Conservation (phyloP, 257 asterid species). For the Solanum dulcamara region DNA sequence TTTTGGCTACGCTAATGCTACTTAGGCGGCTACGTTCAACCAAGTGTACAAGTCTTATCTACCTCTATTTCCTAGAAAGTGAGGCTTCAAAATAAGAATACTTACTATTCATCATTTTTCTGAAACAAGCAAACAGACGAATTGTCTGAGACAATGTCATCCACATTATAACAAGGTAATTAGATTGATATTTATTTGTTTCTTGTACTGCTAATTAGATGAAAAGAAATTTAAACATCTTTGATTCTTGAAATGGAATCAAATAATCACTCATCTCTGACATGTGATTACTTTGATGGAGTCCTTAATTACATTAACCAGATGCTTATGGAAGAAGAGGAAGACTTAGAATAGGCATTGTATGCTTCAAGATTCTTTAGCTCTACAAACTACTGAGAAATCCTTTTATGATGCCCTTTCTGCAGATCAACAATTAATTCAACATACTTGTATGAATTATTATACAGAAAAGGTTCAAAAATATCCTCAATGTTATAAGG, state of each 20-base stretch:
- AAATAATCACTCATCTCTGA: background rate
- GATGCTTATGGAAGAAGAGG: constrained; percentile 66
- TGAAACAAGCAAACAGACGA: background rate
- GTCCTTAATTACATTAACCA: constrained; percentile 42
- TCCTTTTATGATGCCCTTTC: constrained; percentile 48
- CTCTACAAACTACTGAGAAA: constrained; percentile 71
- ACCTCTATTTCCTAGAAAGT: background rate
- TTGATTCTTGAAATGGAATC: background rate
- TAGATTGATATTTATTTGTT: background rate
- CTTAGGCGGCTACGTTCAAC: background rate
- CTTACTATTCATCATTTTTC: background rate
- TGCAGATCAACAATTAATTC: background rate
- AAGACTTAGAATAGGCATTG: constrained; percentile 48
- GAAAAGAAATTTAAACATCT: background rate
- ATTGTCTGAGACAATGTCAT: background rate
- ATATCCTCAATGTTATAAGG: background rate
- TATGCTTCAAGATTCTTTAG: constrained; percentile 60
- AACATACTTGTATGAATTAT: background rate
- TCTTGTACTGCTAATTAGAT: background rate
- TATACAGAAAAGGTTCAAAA: background rate
- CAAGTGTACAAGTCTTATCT: background rate
- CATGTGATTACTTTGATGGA: constrained; percentile 38
- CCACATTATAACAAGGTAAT: no score
- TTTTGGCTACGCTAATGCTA: background rate
- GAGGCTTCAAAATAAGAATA: background rate